Evolutionary conservation across 1,139 yeast genomes (phyloP).

Genomic region (Lodderomyces oxycetoniae): DNA sequence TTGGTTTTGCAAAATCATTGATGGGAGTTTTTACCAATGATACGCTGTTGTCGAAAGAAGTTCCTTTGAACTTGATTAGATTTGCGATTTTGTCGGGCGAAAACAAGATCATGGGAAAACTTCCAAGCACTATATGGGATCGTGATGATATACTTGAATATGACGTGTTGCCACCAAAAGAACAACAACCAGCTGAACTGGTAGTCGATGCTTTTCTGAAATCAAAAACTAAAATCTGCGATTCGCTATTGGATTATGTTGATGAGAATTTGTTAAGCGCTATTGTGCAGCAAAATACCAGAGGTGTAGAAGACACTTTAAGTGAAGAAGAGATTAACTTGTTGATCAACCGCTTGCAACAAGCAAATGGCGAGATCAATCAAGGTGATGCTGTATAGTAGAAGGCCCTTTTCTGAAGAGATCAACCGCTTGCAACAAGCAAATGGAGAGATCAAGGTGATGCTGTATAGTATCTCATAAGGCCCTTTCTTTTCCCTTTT

Average conservation of each 20-base stretch:
- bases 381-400: too few relatives aligned
- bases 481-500: too few relatives aligned
- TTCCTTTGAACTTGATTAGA: conserved; percentile 59
- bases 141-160: conserved; percentile 60
- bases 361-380: too few relatives aligned
- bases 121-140: conserved; percentile 61
- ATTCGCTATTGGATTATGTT: conserved; percentile 32
- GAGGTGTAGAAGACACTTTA: conserved; percentile 24
- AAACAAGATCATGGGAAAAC: conserved; percentile 61
- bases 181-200: conserved; percentile 11
- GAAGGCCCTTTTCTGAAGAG: too few relatives aligned
- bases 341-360: background rate
- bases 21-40: background rate
- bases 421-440: background rate
- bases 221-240: conserved; percentile 21
- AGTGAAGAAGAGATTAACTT: conserved; percentile 15
- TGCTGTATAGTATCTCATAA: too few relatives aligned
- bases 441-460: too few relatives aligned
- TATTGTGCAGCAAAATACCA: conserved; percentile 29
- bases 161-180: conserved; percentile 53
- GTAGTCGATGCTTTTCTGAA: background rate
- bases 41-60: conserved; percentile 16
- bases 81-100: conserved; percentile 70
- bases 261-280: conserved; percentile 39
- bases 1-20: conserved; percentile 1